Evolutionary conservation across 2,329 filamentous ascomycete genomes (phyloP), one percentile per base, ranked within the genome.

Genomic region (Cladosporium phlei): DNA sequence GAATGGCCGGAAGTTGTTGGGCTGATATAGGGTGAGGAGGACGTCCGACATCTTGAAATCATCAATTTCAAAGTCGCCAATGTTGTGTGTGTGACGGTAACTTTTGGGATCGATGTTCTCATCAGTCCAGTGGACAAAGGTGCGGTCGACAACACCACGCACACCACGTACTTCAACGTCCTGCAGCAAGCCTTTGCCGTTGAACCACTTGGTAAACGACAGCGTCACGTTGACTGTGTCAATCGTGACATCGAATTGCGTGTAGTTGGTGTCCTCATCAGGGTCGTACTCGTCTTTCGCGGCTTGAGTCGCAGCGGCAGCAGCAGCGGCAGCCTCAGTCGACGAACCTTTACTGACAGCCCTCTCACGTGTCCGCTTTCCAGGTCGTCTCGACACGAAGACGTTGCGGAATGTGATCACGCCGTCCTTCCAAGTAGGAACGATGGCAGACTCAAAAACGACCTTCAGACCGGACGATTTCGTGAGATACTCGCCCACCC

Each of bases 181-280:
- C 57, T 87, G 84, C 7, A 98, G 72, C 5, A 94, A 76, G 0
- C 93, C 93, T 66, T 91, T 96, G 17, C 93, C 91, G 58, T 95
- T 97, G 80, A 95, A 94, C 93, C 93, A 98, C 64, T 96, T 97
- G n/a, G 89, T 77, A 58, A 98, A 97, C 0, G 93, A 98, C 20
- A 98, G 67, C 0, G 91, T 97, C 32, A 98, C 91, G 60, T 98
- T 95, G 52, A 98, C 88, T 0, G 88, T 94, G 52, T 93, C 88
- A 49, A 98, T 88, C 0, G 89, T 95, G 12, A 98, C 74, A 61
- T 98, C 93, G 58, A 96, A 98, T 57, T 98, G 93, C 0, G 90
- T 96, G 65, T 97, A 98, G 62, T 98, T 98, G 14, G 87, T 88
- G 62, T 97, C 91, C 60, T 97, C 91, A 49, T 83, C 90, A 48